phyloP scores from a whole-genome alignment of 805 yeast species.

The Maudiozyma serrabonitensis region DNA sequence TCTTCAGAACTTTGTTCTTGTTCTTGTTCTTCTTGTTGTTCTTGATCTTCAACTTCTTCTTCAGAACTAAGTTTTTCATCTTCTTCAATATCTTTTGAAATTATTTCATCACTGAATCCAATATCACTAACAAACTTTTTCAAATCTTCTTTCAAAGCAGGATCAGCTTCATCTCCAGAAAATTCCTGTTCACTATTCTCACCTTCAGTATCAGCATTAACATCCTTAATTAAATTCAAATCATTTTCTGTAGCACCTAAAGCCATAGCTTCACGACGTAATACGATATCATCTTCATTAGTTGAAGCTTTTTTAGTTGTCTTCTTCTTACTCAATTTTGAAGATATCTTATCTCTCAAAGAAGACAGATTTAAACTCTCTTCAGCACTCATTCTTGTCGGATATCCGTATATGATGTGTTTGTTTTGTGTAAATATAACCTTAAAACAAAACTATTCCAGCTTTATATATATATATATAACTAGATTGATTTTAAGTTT shows the following conservation, averaged over 20 bases:
- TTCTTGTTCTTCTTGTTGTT: constrained; percentile 12
- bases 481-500: not conserved
- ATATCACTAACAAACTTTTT: constrained; percentile 53
- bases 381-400: not conserved
- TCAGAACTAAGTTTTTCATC: constrained; percentile 16
- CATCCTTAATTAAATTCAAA: constrained; percentile 47
- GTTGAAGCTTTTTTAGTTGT: constrained; percentile 5
- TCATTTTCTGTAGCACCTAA: constrained; percentile 87
- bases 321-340: constrained; percentile 33
- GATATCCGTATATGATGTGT: not conserved
- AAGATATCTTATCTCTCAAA: constrained; percentile 54
- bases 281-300: constrained; percentile 11
- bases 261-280: constrained; percentile 66
- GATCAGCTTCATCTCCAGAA: constrained; percentile 29
- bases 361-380: constrained; percentile 34
- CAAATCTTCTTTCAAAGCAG: constrained; percentile 43
- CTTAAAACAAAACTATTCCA: too few relatives aligned
- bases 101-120: constrained; percentile 43
- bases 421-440: too few relatives aligned
- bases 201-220: constrained; percentile 38
- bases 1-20: constrained; percentile 14
- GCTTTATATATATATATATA: too few relatives aligned
- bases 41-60: constrained; percentile 9
- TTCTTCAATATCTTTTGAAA: constrained; percentile 27
- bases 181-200: constrained; percentile 32